These are phyloP conservation scores for Cordyceps pruinosa DNA, from an alignment of 2,329 filamentous ascomycete species.

Conservation along the genomic window DNA sequence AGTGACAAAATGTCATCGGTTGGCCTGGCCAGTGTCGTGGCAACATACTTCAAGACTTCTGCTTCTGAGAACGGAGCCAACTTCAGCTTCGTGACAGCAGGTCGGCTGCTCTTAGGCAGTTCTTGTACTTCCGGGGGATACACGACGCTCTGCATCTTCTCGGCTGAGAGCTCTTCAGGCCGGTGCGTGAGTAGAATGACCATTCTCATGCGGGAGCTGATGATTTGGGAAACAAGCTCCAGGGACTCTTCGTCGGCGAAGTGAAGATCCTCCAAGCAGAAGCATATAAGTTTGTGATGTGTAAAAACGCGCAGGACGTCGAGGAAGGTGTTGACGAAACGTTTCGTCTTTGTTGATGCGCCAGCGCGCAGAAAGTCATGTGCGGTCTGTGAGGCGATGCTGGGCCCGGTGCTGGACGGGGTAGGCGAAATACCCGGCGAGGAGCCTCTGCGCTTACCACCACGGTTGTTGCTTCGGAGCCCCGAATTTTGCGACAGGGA, in stretches of 20 bases:
- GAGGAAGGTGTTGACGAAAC: slow-evolving; percentile 80
- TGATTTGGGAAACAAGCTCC: slow-evolving; percentile 75
- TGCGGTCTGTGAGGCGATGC: slow-evolving; percentile 42
- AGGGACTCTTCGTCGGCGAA: slow-evolving; percentile 84
- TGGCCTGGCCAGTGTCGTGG: slow-evolving; percentile 68
- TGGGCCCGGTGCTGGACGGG: slow-evolving; percentile 27
- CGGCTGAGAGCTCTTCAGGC: slow-evolving; percentile 55
- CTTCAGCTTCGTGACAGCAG: slow-evolving; percentile 61
- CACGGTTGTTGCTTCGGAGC: slow-evolving; percentile 26
- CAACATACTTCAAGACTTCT: slow-evolving; percentile 76
- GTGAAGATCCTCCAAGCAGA: slow-evolving; percentile 84
- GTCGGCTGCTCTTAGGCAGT: slow-evolving; percentile 37
- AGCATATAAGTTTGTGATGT: slow-evolving; percentile 77
- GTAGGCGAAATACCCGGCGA: slow-evolving; percentile 41
- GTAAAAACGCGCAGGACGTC: slow-evolving; percentile 80
- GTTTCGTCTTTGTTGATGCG: slow-evolving; percentile 56
- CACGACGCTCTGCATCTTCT: slow-evolving; percentile 48
- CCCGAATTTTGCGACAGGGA: slow-evolving; percentile 29
- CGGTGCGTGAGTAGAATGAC: slow-evolving; percentile 73
- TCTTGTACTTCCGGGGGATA: slow-evolving; percentile 46
- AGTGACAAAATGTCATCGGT: slow-evolving; percentile 68
- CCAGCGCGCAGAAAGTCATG: slow-evolving; percentile 55
- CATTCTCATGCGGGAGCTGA: slow-evolving; percentile 71
- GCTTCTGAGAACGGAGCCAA: slow-evolving; percentile 68
- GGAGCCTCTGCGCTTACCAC: slow-evolving; percentile 39